These are phyloP conservation scores for peach (Prunus persica) DNA, from an alignment of 306 rosid genomes.

Conservation along the genomic window Prunus_persica_NCBIv2 NC_034009.1:39366501-39367000, in stretches of 20 bases:
- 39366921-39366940: constrained; percentile 3
- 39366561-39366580: not conserved
- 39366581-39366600: not conserved
- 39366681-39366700: constrained; percentile 16
- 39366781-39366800: constrained; percentile 14
- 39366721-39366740: constrained; percentile 20
- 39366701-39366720: constrained; percentile 14
- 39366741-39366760: constrained; percentile 19
- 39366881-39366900: not conserved
- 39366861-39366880: not conserved
- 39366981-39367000: constrained; percentile 1
- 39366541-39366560: constrained; percentile 8
- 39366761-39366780: constrained; percentile 21
- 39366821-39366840: not conserved
- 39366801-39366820: constrained; percentile 14
- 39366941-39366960: constrained; percentile 1
- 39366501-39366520: constrained; percentile 5
- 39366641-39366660: not conserved
- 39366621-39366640: not conserved
- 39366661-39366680: constrained; percentile 21
- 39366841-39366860: no score
- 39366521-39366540: constrained; percentile 25
- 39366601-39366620: no score
- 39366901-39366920: constrained; percentile 28
- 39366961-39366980: constrained; percentile 12